Conservation (phyloP, 2,329 filamentous ascomycete species). For the Myriosclerotinia curreyana region DNA sequence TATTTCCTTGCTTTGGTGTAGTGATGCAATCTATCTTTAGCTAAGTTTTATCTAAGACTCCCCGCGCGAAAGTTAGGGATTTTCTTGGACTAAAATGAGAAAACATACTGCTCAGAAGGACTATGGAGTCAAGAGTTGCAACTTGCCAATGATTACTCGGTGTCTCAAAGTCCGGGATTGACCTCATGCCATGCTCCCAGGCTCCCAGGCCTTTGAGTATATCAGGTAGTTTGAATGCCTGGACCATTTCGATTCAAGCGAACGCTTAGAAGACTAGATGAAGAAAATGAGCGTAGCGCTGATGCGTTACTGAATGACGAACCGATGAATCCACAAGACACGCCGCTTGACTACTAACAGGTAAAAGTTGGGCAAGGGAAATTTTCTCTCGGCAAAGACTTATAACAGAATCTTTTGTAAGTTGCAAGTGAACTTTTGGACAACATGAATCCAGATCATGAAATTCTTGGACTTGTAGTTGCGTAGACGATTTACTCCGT, state of each 20-base stretch:
- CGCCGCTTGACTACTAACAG: background rate
- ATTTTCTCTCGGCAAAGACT: background rate
- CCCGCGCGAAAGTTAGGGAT: background rate
- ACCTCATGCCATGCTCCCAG: background rate
- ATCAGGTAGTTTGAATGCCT: no score
- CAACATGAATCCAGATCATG: background rate
- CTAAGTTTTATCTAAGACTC: conserved; percentile 54
- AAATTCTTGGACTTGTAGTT: background rate
- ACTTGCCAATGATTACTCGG: background rate
- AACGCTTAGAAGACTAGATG: background rate
- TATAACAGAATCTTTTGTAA: background rate
- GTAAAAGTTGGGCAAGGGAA: background rate
- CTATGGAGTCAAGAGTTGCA: background rate
- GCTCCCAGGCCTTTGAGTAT: no score
- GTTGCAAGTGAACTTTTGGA: background rate
- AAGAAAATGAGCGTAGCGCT: background rate
- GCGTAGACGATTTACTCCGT: background rate
- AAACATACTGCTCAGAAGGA: background rate
- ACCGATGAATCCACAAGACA: background rate
- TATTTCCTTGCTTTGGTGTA: background rate
- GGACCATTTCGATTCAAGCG: background rate
- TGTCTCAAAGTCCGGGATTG: background rate
- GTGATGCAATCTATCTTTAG: background rate
- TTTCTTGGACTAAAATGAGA: background rate
- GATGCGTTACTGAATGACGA: background rate